Evolutionary conservation across 1,139 yeast species (phyloP).

Genomic region (Arxiozyma slooffiae): DNA sequence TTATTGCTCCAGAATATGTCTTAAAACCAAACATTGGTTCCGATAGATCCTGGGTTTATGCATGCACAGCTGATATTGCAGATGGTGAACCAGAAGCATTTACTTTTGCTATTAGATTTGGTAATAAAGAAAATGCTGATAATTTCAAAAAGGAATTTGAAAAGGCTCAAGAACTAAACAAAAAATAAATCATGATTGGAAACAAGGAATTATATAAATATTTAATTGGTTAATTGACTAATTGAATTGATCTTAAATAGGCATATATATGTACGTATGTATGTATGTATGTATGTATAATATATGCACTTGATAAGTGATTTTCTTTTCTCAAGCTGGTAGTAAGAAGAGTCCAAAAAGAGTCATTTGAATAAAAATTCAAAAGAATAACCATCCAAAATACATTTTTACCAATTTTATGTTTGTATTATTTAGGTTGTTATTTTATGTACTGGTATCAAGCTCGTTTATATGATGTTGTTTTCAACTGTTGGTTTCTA

Average conservation of each 20-base stretch:
- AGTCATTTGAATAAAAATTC: slow-evolving; percentile 51
- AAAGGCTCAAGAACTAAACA: slow-evolving; percentile 62
- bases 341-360: slow-evolving; percentile 62
- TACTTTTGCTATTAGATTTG: slow-evolving; percentile 94
- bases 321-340: slow-evolving; percentile 54
- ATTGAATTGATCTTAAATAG: neutral
- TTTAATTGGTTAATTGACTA: neutral
- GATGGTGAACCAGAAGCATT: slow-evolving; percentile 96
- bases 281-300: neutral
- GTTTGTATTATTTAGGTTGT: neutral
- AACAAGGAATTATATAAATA: slow-evolving; percentile 1
- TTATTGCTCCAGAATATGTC: slow-evolving; percentile 72
- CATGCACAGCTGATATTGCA: slow-evolving; percentile 85
- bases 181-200: slow-evolving; percentile 19
- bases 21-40: slow-evolving; percentile 92
- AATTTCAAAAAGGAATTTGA: slow-evolving; percentile 88
- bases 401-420: slow-evolving; percentile 22
- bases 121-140: slow-evolving; percentile 94
- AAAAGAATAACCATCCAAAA: slow-evolving; percentile 39
- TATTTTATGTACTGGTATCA: slow-evolving; percentile 3
- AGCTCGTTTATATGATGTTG: neutral
- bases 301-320: neutral
- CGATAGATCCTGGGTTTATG: slow-evolving; percentile 97
- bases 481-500: slow-evolving; percentile 10
- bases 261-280: neutral